Evolutionary conservation across 116 monocot genomes (phyloP), one percentile per base, ranked within the genome.

Genomic region (Posidonia oceanica): DNA sequence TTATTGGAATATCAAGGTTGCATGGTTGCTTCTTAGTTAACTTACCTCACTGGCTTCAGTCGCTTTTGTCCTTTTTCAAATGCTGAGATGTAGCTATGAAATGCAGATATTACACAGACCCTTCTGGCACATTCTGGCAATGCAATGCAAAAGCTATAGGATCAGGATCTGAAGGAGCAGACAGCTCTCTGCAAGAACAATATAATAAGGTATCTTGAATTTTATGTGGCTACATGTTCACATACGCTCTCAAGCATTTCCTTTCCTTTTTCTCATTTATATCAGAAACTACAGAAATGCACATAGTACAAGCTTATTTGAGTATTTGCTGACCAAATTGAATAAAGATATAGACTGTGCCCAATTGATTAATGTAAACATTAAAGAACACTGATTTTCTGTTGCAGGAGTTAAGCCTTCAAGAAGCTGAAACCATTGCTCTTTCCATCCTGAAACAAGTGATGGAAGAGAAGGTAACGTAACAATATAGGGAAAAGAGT

Each of bases 361-460:
- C 21, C 22, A 60, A 11, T 60, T 60, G 60, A 23, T 3, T 4
- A 10, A 23, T 60, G 16, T 20, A 29, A 60, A 59, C 18, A 59
- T n/a, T 4, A 10, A 60, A 60, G 21, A 60, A 21, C 36, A 22
- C 60, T 41, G 41, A 11, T 41, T 42, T 41, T 18, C 18, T 4
- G 41, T 59, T 73, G 72, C 71, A 92, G 91, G 88, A 92, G 0
- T 37, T 92, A 17, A 84, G 76, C 37, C 88, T 94, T 75, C 67
- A 73, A 68, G 91, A 94, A 80, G 91, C 91, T 59, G 91, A 94
- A 73, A 91, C 83, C 61, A 82, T 91, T 54, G 91, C 91, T 56
- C 88, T 94, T 41, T 88, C 88, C 14, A 91, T 94, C 65, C 72
- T 94, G 69, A 94, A 94, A 74, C 91, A 94, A 81, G 94, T 91